Evolutionary conservation across 352 stramenopile genomes (phyloP).

Genomic region (Salisapilia sapeloensis): DNA sequence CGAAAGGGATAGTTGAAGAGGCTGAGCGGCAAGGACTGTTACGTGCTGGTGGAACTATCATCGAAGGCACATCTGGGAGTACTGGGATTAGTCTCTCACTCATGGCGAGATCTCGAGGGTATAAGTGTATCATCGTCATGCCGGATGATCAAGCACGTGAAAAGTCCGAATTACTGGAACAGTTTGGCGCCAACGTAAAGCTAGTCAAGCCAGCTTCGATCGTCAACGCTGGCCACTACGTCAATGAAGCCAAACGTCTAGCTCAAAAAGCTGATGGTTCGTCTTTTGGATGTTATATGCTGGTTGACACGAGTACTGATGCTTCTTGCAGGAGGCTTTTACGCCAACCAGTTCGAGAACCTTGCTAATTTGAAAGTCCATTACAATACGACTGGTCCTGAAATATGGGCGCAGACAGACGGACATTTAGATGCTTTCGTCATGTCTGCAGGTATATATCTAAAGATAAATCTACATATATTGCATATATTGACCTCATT

Average conservation of each 20-base stretch:
- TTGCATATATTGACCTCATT: not conserved
- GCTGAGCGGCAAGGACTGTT: slow-evolving; percentile 82
- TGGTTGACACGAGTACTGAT: slow-evolving; percentile 5
- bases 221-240: slow-evolving; percentile 95
- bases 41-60: slow-evolving; percentile 84
- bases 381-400: slow-evolving; percentile 87
- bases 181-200: slow-evolving; percentile 78
- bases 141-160: slow-evolving; percentile 94
- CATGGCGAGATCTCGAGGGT: slow-evolving; percentile 84
- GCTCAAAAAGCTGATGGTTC: slow-evolving; percentile 66
- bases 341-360: slow-evolving; percentile 99
- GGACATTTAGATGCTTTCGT: slow-evolving; percentile 92
- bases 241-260: slow-evolving; percentile 87
- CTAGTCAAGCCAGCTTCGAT: slow-evolving; percentile 88
- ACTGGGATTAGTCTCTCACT: slow-evolving; percentile 95
- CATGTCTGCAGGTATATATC: slow-evolving; percentile 85
- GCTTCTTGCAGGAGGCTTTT: slow-evolving; percentile 66
- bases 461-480: not conserved
- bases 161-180: slow-evolving; percentile 63
- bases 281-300: slow-evolving; percentile 1
- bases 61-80: slow-evolving; percentile 95
- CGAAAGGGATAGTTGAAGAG: slow-evolving; percentile 88
- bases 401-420: slow-evolving; percentile 91
- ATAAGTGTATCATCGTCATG: slow-evolving; percentile 93
- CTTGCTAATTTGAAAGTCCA: slow-evolving; percentile 90